Percentiles rank a stretch among this genome's conserved stretches.
These are phyloP conservation scores for Pseudocercospora ulei DNA, from an alignment of 2,329 filamentous ascomycete genomes.

Conservation along the genomic window DNA sequence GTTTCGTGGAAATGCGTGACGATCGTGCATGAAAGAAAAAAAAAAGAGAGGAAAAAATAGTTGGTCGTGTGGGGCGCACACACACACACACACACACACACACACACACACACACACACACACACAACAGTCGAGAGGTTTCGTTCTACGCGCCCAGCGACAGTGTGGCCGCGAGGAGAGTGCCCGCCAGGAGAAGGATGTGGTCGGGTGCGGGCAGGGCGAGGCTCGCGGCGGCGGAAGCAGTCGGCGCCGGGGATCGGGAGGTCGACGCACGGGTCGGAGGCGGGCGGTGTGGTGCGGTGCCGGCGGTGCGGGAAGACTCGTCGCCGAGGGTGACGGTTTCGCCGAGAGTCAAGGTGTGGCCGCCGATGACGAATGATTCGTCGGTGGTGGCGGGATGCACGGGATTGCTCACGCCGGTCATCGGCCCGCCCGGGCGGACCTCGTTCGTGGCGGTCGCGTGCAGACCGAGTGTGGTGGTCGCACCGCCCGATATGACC, in stretches of 20 bases:
- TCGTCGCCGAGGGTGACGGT: neutral
- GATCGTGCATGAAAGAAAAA: too few species aligned
- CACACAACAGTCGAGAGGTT: too few species aligned
- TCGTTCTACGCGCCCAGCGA: too few species aligned
- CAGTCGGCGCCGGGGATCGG: neutral
- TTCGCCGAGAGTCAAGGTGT: constrained; percentile 5
- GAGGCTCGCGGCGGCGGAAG: too few species aligned
- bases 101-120: too few species aligned
- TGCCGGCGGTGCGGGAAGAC: neutral
- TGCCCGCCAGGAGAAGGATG: too few species aligned
- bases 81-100: too few species aligned
- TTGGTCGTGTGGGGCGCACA: too few species aligned
- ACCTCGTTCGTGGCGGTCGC: constrained; percentile 2
- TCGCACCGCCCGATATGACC: neutral
- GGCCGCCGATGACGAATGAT: constrained; percentile 5
- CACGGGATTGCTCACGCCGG: constrained; percentile 2
- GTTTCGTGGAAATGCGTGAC: too few species aligned
- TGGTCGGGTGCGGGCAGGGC: too few species aligned
- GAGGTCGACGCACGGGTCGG: neutral
- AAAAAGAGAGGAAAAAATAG: too few species aligned
- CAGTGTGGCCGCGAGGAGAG: too few species aligned
- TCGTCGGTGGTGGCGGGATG: constrained; percentile 3
- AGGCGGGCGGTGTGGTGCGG: neutral
- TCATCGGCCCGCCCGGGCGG: neutral
- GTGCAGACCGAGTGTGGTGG: constrained; percentile 2